A percentile compares a stretch with the other conserved stretches of the same genome.
These are phyloP conservation scores for Hibiscus mutabilis DNA, from an alignment of 345 rosid species.

Conservation along the genomic window DNA sequence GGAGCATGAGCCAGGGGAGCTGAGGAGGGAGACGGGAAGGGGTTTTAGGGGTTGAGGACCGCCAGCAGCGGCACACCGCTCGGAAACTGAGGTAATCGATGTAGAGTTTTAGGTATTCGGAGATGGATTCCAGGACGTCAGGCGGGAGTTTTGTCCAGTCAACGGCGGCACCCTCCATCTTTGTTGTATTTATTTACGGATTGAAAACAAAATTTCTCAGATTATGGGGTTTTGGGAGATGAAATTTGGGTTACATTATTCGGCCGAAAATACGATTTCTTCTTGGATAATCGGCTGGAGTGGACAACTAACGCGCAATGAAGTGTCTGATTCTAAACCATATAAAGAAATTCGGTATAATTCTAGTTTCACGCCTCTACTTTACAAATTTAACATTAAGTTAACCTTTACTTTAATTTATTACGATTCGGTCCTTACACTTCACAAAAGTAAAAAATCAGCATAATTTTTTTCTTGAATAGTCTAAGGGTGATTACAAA, in stretches of 20 bases:
- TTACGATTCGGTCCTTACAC: too few relatives aligned
- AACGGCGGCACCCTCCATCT: slow-evolving; percentile 24
- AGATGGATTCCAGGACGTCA: slow-evolving; percentile 33
- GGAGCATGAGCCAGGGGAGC: slow-evolving; percentile 58
- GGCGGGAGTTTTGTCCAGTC: slow-evolving; percentile 50
- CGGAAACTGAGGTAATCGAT: slow-evolving; percentile 42
- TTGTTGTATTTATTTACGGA: neutral
- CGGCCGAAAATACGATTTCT: neutral
- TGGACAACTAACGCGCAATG: too few relatives aligned
- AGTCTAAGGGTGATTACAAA: too few relatives aligned
- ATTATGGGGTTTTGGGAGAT: neutral
- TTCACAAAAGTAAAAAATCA: too few relatives aligned
- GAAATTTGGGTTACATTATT: neutral
- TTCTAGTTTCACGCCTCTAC: too few relatives aligned
- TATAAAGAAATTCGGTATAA: too few relatives aligned
- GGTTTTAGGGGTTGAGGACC: slow-evolving; percentile 22
- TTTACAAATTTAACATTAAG: too few relatives aligned
- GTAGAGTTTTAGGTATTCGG: slow-evolving; percentile 27
- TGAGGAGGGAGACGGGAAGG: slow-evolving; percentile 48
- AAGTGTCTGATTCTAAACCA: too few relatives aligned
- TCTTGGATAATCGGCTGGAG: neutral
- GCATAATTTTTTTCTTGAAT: too few relatives aligned
- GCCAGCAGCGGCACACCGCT: slow-evolving; percentile 38
- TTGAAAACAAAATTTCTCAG: neutral
- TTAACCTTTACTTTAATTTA: too few relatives aligned